Base-by-base conservation (phyloP, 768 basidiomycete species). In the Podaxis sp. region DNA sequence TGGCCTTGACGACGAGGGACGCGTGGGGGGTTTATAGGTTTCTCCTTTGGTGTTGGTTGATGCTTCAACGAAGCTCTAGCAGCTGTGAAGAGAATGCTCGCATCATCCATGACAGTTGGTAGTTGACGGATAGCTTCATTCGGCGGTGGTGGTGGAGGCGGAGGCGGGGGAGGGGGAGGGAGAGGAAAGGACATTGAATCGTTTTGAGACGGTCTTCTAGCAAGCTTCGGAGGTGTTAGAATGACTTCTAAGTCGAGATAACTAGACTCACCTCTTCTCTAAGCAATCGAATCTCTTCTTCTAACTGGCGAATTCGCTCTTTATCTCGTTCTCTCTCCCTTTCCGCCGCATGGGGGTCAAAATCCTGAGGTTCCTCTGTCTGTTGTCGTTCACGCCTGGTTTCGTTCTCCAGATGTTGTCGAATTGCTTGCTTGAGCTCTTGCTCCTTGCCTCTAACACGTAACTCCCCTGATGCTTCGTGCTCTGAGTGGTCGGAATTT, bases 41-140 rank as follows among this genome's bases (percentile, higher is more conserved):
- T 84, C 69, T 90, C 89, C 16, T 80, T 74, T 0, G 89, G 89
- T 1, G 74, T 67, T 1, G 74, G 77, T 4, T 80, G 79, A 27
- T 78, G 83, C 54, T 86, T 87, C 21, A 92, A 77, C 13, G 83
- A 76, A n/a, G 90, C 87, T 2, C 90, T 86, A 2, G 83, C 85
- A 23, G 79, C 75, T 2, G 79, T 74, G 58, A 90, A 87, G 44
- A 86, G 77, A 63, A 57, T 40, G 18, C 52, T 42, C 2, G 62
- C 57, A 50, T 59, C 55, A 59, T 57, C 67, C 62, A 66, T 67
- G 66, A 62, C 76, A 59, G 67, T 75, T 0, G 79, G 79, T 0
- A 78, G 75, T 0, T 81, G 78, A 32, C 66, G 63, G 32, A 69
- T 65, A 44, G 72, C 65, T 21, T 66, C 65, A 48, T 71, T 68